phyloP scores from a whole-genome alignment of 371 early-diverging fungal species.

The Syncephalastrum sp. region DNA sequence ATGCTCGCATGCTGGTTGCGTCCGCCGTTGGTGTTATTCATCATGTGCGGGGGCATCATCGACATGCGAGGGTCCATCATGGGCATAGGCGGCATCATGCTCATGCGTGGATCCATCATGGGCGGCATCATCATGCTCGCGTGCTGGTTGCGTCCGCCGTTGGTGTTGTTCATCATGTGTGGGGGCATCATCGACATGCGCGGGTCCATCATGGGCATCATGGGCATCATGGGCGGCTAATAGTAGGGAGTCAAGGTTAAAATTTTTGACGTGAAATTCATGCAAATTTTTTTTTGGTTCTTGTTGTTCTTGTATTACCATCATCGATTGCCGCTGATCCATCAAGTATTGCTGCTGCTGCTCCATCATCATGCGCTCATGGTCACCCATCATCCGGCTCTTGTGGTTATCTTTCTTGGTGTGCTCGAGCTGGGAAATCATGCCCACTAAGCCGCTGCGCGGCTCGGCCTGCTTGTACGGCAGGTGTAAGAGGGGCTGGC shows the following conservation, averaged over 20 bases:
- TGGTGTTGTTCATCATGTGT: conserved; percentile 4
- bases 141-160: conserved; percentile 5
- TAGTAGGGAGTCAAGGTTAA: too few species aligned
- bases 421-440: conserved; percentile 47
- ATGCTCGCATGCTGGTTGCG: conserved; percentile 15
- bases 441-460: conserved; percentile 43
- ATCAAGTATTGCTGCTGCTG: conserved; percentile 28
- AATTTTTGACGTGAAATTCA: background rate
- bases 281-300: background rate
- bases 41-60: conserved; percentile 16
- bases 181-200: conserved; percentile 15
- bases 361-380: conserved; percentile 38
- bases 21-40: background rate
- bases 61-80: conserved; percentile 45
- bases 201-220: background rate
- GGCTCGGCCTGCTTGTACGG: conserved; percentile 40
- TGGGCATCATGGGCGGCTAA: background rate
- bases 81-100: conserved; percentile 20
- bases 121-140: conserved; percentile 25
- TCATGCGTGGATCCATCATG: conserved; percentile 38
- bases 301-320: background rate
- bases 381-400: conserved; percentile 22
- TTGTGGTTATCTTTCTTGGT: conserved; percentile 39
- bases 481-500: conserved; percentile 43
- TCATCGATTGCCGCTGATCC: conserved; percentile 17